Evolutionary conservation across 495 filamentous ascomycete genomes (phyloP).

Genomic region (Penicillium cinerascens): DNA sequence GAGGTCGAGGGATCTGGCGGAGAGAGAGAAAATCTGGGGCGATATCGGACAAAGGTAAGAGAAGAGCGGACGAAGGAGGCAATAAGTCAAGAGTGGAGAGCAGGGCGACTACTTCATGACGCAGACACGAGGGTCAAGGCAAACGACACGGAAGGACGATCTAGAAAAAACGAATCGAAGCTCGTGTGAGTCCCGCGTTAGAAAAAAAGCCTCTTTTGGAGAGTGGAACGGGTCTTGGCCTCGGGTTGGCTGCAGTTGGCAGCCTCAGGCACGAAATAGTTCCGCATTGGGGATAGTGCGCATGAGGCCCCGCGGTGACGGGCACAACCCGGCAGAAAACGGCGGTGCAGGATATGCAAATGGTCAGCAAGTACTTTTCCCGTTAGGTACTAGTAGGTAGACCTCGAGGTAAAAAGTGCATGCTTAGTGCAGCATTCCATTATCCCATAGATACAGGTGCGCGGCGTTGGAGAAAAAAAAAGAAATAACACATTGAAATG

Average conservation of each 20-base stretch:
- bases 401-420: not conserved
- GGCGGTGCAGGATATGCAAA: slow-evolving; percentile 1
- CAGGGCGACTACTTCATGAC: slow-evolving; percentile 38
- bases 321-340: slow-evolving; percentile 6
- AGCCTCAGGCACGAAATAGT: slow-evolving; percentile 14
- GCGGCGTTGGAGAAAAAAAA: not conserved
- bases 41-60: slow-evolving; percentile 19
- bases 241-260: slow-evolving; percentile 16
- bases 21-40: slow-evolving; percentile 37
- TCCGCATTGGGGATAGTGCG: slow-evolving; percentile 33
- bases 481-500: slow-evolving; percentile 1
- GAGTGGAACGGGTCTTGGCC: slow-evolving; percentile 27
- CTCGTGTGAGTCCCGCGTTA: slow-evolving; percentile 35
- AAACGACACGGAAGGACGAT: slow-evolving; percentile 13
- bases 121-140: slow-evolving; percentile 21
- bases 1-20: slow-evolving; percentile 29
- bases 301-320: slow-evolving; percentile 14
- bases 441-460: not conserved
- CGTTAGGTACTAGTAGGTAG: not conserved
- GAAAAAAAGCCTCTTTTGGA: slow-evolving; percentile 34
- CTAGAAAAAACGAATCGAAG: slow-evolving; percentile 27
- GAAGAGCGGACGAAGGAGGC: slow-evolving; percentile 15
- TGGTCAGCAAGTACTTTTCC: slow-evolving; percentile 2
- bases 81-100: slow-evolving; percentile 18
- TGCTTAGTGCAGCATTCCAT: slow-evolving; percentile 7